Conservation (phyloP, 495 filamentous ascomycete species). For the Penicillium ucsense region DNA sequence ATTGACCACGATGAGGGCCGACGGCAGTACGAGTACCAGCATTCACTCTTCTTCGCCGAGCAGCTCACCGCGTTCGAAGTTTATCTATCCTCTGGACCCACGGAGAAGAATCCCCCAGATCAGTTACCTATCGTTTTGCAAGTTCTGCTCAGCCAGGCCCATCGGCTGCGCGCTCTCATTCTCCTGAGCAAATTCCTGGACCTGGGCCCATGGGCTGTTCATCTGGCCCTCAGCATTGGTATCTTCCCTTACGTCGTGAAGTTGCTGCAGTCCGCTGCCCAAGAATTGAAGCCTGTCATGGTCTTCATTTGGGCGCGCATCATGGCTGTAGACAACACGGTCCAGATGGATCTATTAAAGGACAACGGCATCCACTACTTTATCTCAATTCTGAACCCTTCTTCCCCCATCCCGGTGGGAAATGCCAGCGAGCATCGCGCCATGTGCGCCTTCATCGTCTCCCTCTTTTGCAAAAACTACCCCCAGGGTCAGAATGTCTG, state of each 20-base stretch:
- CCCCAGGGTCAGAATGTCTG: conserved; percentile 85
- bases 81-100: conserved; percentile 82
- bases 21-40: conserved; percentile 78
- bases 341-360: conserved; percentile 86
- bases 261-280: conserved; percentile 85
- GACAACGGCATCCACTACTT: conserved; percentile 98
- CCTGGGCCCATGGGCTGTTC: conserved; percentile 94
- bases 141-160: conserved; percentile 90
- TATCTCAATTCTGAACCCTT: conserved; percentile 75
- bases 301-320: conserved; percentile 99
- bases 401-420: conserved; percentile 67
- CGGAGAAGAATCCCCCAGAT: conserved; percentile 75
- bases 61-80: conserved; percentile 97
- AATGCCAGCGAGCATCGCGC: conserved; percentile 91
- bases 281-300: conserved; percentile 96
- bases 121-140: conserved; percentile 95
- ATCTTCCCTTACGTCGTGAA: conserved; percentile 99
- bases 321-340: conserved; percentile 86
- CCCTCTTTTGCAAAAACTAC: conserved; percentile 92
- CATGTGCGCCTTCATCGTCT: conserved; percentile 97
- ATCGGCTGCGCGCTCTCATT: conserved; percentile 85
- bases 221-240: conserved; percentile 89
- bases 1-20: conserved; percentile 68
- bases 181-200: conserved; percentile 90
- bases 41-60: conserved; percentile 93